A percentile compares a stretch with the other conserved stretches of the same genome.
Conservation (phyloP, 192 early-diverging fungal genomes). For the Dissophora ornata region DNA sequence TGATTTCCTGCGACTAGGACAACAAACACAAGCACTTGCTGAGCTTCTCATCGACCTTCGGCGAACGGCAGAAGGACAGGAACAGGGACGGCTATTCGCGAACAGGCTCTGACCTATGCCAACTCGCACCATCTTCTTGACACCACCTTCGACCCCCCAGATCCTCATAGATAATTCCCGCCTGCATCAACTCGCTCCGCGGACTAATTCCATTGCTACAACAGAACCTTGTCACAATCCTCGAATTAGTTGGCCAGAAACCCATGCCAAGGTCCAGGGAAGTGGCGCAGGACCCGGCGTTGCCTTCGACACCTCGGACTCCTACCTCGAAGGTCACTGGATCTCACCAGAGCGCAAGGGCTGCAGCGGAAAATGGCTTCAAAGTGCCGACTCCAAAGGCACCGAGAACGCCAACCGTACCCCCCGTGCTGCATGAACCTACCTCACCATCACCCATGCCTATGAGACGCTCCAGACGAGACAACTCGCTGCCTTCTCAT, state of each 20-base stretch:
- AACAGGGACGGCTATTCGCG: too few species aligned
- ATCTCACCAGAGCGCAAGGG: not conserved
- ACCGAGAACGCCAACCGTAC: constrained; percentile 1
- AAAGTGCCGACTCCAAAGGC: not conserved
- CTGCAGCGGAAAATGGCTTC: not conserved
- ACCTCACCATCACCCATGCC: constrained; percentile 15
- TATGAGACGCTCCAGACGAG: constrained; percentile 3
- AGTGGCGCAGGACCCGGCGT: not conserved
- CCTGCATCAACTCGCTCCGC: too few species aligned
- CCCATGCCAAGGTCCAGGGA: not conserved
- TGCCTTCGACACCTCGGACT: constrained; percentile 13
- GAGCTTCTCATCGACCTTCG: too few species aligned
- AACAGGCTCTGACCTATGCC: too few species aligned
- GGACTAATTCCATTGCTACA: too few species aligned
- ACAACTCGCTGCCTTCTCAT: not conserved
- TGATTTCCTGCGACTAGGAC: too few species aligned
- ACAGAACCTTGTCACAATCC: too few species aligned
- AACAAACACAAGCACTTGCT: too few species aligned
- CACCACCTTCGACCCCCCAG: too few species aligned
- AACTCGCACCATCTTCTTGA: too few species aligned
- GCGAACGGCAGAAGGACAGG: too few species aligned
- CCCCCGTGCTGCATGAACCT: not conserved
- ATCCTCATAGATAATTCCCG: too few species aligned
- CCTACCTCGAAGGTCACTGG: not conserved
- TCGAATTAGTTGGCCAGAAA: not conserved